Conservation (phyloP, 768 basidiomycete species). For the Mycena leptocephala region DNA sequence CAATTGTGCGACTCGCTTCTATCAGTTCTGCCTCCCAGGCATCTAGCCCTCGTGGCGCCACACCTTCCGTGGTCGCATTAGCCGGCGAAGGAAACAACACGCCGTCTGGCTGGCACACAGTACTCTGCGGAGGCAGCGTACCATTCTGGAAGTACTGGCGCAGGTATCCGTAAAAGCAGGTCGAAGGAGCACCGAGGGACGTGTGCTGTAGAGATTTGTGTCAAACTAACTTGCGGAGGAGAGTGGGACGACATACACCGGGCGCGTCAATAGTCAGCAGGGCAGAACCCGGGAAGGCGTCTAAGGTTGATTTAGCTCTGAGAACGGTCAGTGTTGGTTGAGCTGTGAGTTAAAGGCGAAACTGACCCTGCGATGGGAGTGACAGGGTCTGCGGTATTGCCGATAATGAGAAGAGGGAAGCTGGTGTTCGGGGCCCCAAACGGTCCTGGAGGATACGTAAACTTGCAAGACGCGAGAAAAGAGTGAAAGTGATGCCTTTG, state of each 20-base stretch:
- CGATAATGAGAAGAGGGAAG: too few species aligned
- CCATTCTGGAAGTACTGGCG: conserved; percentile 36
- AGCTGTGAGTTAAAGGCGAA: not conserved
- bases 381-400: conserved; percentile 36
- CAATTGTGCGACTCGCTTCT: too few species aligned
- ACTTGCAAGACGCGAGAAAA: conserved; percentile 61
- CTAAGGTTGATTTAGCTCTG: conserved; percentile 25
- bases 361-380: conserved; percentile 33
- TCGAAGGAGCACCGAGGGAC: conserved; percentile 43
- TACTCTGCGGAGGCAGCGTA: conserved; percentile 24
- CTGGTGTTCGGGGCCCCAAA: not conserved
- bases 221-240: not conserved
- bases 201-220: conserved; percentile 37
- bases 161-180: conserved; percentile 41
- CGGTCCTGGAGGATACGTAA: conserved; percentile 66
- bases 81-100: not conserved
- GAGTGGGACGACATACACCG: conserved; percentile 28
- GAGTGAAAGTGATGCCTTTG: conserved; percentile 5
- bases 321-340: not conserved
- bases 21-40: too few species aligned
- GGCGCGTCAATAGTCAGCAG: conserved; percentile 36
- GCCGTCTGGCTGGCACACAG: conserved; percentile 5
- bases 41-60: not conserved
- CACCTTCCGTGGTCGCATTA: conserved; percentile 2
- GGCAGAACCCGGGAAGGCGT: conserved; percentile 34